Evolutionary conservation across 176 grass and related monocot genomes (phyloP).

Genomic region (Sorghum bicolor): DNA sequence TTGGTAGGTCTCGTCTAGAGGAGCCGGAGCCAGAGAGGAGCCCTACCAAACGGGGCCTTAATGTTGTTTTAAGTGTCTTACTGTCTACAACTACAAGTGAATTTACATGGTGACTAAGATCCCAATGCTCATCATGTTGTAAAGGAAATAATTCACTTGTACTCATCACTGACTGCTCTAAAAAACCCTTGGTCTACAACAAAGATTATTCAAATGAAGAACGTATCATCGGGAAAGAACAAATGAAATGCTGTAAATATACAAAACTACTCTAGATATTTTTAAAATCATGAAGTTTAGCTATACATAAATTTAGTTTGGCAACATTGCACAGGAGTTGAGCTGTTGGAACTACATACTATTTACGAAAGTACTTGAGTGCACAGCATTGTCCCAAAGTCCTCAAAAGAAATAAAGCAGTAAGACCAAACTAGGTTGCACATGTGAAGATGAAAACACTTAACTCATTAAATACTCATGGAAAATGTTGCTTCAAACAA

Average conservation of each 20-base stretch:
- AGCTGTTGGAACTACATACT: background rate
- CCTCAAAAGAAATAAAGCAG: background rate
- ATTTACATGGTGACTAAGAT: background rate
- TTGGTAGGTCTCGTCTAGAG: too few species aligned
- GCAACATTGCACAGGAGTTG: background rate
- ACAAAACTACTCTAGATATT: background rate
- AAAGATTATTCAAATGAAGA: conserved; percentile 5
- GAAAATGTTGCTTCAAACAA: background rate
- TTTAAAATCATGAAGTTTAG: background rate
- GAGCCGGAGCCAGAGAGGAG: too few species aligned
- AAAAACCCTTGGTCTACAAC: background rate
- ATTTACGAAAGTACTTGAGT: background rate
- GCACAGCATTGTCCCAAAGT: background rate
- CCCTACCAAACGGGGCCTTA: too few species aligned
- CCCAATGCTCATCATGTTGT: background rate
- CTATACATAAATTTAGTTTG: background rate
- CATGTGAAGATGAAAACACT: conserved; percentile 11
- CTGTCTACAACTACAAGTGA: background rate
- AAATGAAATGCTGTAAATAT: background rate
- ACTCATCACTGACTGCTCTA: background rate
- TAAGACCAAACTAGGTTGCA: background rate
- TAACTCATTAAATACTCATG: background rate
- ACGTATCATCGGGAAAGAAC: background rate
- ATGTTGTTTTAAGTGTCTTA: background rate
- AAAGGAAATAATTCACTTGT: background rate